Evolutionary conservation across 768 basidiomycete species (phyloP).

Genomic region (Tricholoma furcatifolium): DNA sequence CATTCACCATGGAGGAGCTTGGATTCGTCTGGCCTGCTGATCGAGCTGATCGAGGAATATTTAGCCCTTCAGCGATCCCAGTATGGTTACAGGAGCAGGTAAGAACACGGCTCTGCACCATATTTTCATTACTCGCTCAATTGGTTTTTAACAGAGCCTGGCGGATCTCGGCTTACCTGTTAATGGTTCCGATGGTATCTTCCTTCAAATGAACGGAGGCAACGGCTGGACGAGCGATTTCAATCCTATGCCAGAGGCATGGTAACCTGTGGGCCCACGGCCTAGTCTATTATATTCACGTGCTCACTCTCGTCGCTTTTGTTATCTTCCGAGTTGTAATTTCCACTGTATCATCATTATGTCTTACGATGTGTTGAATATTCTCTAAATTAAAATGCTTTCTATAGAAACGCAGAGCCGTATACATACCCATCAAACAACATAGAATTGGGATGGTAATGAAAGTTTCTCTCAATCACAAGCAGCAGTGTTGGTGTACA

Average conservation of each 20-base stretch:
- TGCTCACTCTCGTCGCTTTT: not conserved
- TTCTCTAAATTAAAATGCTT: not conserved
- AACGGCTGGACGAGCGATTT: conserved; percentile 81
- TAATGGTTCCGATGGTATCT: conserved; percentile 90
- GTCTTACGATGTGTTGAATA: not conserved
- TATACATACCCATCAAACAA: not conserved
- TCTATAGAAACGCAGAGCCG: not conserved
- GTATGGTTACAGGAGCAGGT: conserved; percentile 92
- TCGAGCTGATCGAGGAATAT: conserved; percentile 53
- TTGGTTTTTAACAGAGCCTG: conserved; percentile 54
- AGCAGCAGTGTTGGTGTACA: not conserved
- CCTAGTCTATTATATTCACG: not conserved
- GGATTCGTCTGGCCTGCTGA: conserved; percentile 73
- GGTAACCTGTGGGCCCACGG: conserved; percentile 50
- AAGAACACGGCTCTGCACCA: conserved; percentile 22
- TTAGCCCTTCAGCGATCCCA: conserved; percentile 84
- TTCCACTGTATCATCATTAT: conserved; percentile 1
- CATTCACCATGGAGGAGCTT: conserved; percentile 84
- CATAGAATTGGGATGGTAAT: not conserved
- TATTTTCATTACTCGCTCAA: not conserved
- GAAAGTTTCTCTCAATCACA: not conserved
- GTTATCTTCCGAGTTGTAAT: not conserved
- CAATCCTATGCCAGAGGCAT: conserved; percentile 77
- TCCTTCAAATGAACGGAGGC: conserved; percentile 68
- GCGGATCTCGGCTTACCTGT: conserved; percentile 89